Base-by-base conservation (phyloP, 1,284 basidiomycete species). In the Xerocomus nothofagi region DNA sequence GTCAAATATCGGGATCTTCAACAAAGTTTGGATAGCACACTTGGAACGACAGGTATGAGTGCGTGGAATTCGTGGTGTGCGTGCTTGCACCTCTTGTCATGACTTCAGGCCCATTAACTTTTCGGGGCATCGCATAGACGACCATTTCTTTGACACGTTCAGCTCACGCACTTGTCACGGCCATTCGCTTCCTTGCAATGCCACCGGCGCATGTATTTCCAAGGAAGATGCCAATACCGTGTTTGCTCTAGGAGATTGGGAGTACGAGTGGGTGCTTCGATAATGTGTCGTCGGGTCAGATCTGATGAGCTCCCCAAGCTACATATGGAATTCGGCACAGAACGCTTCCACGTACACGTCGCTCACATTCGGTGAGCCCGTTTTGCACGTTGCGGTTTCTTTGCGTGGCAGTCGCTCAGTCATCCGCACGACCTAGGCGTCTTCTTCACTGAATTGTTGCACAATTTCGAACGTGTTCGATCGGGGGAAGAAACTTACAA, bases 31-130 rank as follows among this genome's bases (percentile, higher is more conserved):
- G 76, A 73, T 52, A 59, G 55, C 0, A 76, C 67, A 1, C 68
- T 80, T 10, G 79, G 79, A 10, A 81, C 78, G 1, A 63, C 66
- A 9, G 72, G 68, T 2, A 54, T 74, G 34, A 57, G 61, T 15
- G 75, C 61, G 6, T 82, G 80, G 80, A 66, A 72, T 24, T 70
- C 71, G 5, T 82, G 74, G 75, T 73, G 71, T 73, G 32, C 39
- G 72, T 58, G 6, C 24, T 11, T 29, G 3, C 18, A 14, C 46
- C 17, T 27, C 14, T 39, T 31, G 18, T 43, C 17, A 21, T 7
- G 14, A 9, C 39, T 20, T 21, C 24, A 6, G n/a, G 20, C 3
- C 10, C 27, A 14, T 23, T 2, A 24, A 20, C 24, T 26, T 43
- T 24, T n/a, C 43, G 41, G 42, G 32, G 10, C 12, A 24, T 36